Evolutionary conservation across 2,329 filamentous ascomycete species (phyloP).

Genomic region (Albifimbria verrucaria): DNA sequence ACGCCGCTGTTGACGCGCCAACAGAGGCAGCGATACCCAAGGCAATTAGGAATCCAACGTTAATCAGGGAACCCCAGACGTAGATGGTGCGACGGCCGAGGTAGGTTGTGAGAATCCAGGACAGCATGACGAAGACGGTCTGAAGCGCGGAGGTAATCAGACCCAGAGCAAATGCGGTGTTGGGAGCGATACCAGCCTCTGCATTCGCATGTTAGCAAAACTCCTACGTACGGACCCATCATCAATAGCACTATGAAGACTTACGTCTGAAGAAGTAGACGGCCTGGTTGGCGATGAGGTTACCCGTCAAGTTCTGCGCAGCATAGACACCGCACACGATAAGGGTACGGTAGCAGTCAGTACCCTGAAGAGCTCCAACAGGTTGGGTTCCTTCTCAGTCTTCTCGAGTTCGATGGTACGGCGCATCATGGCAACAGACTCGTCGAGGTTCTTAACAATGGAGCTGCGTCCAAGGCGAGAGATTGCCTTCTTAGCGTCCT

Average conservation of each 20-base stretch:
- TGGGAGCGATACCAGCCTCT: conserved; percentile 57
- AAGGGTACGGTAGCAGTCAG: conserved; percentile 49
- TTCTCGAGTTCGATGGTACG: conserved; percentile 53
- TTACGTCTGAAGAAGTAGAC: conserved; percentile 53
- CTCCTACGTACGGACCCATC: not conserved
- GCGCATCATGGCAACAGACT: conserved; percentile 54
- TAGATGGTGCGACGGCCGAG: conserved; percentile 63
- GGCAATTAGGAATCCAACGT: conserved; percentile 49
- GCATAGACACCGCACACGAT: conserved; percentile 57
- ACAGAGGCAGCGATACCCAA: conserved; percentile 59
- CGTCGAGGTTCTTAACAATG: conserved; percentile 12
- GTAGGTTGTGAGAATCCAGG: conserved; percentile 64
- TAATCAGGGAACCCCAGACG: conserved; percentile 55
- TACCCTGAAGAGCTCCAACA: conserved; percentile 52
- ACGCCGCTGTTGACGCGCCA: conserved; percentile 33
- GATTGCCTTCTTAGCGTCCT: conserved; percentile 41
- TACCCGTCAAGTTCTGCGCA: conserved; percentile 58
- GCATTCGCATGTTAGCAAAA: conserved; percentile 8
- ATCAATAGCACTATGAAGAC: too few species aligned
- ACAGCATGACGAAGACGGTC: conserved; percentile 60
- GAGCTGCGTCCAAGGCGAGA: conserved; percentile 39
- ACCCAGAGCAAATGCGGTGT: conserved; percentile 58
- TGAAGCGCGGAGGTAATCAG: conserved; percentile 64
- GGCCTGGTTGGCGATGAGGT: conserved; percentile 59
- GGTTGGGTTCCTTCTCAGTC: conserved; percentile 37